Base-by-base conservation (phyloP, 1,284 basidiomycete genomes). In the Moesziomyces globuligerus region DNA sequence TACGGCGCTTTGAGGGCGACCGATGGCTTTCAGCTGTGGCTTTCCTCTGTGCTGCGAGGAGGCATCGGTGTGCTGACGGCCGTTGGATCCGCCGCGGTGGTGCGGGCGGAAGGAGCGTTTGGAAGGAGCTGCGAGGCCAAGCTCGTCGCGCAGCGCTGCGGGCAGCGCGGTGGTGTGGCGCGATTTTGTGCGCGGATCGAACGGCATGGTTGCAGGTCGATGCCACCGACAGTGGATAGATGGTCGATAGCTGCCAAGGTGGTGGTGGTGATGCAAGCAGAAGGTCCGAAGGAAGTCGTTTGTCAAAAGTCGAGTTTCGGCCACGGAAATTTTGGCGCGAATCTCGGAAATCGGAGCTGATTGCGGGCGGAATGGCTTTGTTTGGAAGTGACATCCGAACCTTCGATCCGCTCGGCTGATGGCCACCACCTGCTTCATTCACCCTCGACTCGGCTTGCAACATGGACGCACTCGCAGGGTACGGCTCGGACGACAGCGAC, bases 141-240 rank as follows among this genome's bases (percentile, higher is more conserved):
- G 70, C 62, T 80, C 79, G 25, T 76, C 74, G 10, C 75, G 65
- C 7, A 81, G 64, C 11, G 75, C 73, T 4, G 71, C 78, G 2
- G 79, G 79, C 1, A 81, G 72, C 11, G 56, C 52, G 1, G 79
- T 80, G 0, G 79, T 81, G 3, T 62, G 57, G 45, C 66, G 60
- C 43, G 54, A 43, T 47, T 70, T 71, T 32, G 58, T 58, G n/a
- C 55, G 52, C 15, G 58, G 59, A 36, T 71, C 59, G 40, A 71
- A 65, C 0, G 61, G 61, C 68, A 71, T 71, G 25, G 11, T 49
- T 51, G 4, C 18, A 23, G n/a, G 15, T 4, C 10, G 25, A 7
- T 32, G 18, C 39, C 18, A 5, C 21, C 2, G 21, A 7, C 11
- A 2, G 11, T 15, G 37, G 9, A 25, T 45, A 13, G 20, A 26